phyloP scores from a whole-genome alignment of 352 stramenopile genomes.

The Globisporangium uncinulatum region DNA sequence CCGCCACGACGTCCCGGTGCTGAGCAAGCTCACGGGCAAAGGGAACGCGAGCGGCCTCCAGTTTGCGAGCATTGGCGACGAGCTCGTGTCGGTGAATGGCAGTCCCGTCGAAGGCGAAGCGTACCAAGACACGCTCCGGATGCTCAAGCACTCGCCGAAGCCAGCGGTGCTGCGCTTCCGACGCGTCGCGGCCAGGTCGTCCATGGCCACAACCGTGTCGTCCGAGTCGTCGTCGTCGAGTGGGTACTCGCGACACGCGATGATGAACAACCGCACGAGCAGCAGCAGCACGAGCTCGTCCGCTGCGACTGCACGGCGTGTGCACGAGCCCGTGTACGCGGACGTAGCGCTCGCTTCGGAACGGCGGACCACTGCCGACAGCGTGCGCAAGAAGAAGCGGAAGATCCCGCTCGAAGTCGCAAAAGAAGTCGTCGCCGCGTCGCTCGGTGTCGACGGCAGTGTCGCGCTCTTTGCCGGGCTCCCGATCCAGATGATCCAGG shows the following conservation, averaged over 20 bases:
- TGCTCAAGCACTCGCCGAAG: slow-evolving; percentile 86
- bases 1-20: slow-evolving; percentile 63
- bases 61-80: slow-evolving; percentile 76
- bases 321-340: slow-evolving; percentile 32
- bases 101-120: slow-evolving; percentile 70
- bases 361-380: slow-evolving; percentile 20
- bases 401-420: slow-evolving; percentile 78
- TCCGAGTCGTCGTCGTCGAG: slow-evolving; percentile 30
- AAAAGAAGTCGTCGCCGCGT: slow-evolving; percentile 72
- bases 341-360: background rate
- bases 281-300: too few relatives aligned
- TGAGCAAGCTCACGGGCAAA: slow-evolving; percentile 82
- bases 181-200: slow-evolving; percentile 43
- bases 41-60: slow-evolving; percentile 77
- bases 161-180: slow-evolving; percentile 78
- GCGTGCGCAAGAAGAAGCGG: slow-evolving; percentile 60
- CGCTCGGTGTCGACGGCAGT: slow-evolving; percentile 63
- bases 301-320: slow-evolving; percentile 16
- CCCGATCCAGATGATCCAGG: slow-evolving; percentile 64
- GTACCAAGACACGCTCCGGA: slow-evolving; percentile 81
- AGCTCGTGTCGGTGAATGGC: slow-evolving; percentile 82
- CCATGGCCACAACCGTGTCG: slow-evolving; percentile 12
- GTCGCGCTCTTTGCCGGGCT: slow-evolving; percentile 68
- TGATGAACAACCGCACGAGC: slow-evolving; percentile 17
- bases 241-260: slow-evolving; percentile 28